Evolutionary conservation across 495 filamentous ascomycete species (phyloP), one percentile per base, ranked within the genome.

Genomic region (Bacidia gigantensis): DNA sequence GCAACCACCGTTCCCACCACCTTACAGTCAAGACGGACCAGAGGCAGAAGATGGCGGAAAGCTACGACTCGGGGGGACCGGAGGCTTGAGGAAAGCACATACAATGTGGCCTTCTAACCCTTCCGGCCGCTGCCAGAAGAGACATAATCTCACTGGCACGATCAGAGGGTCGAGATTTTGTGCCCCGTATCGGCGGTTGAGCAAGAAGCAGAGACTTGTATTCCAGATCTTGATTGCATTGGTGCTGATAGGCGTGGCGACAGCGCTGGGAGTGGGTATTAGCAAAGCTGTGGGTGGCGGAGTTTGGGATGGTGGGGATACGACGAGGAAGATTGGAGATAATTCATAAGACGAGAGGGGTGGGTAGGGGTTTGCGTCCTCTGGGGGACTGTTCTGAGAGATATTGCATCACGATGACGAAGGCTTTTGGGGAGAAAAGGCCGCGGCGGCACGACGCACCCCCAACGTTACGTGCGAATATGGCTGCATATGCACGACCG

Each of bases 221-320:
- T 57, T 74, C 22, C 77, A 82, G 60, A 66, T 74, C 3, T 56
- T 72, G 20, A 69, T 83, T 39, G 78, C 75, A 0, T 53, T 82
- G 17, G 49, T 81, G 20, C 67, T 78, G 2, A 62, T 83, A n/a
- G 81, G 72, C 2, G 67, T 68, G 21, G 79, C 79, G 58, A 73
- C 81, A 12, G 79, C 73, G 1, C 68, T 84, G 42, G 79, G 78
- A 21, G 57, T 84, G 52, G 81, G 81, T 7, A 81, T 84, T 50
- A 77, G 72, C 3, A 72, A 67, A 26, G 77, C 76, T 2, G 79
- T 83, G 1, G 77, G 77, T 26, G 78, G 75, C 9, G 76, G 77
- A 1, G 71, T 76, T 11, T 82, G 77, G 72, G 72, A 63, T 51
- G 63, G 56, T 1, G 14, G 39, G 22, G 60, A 64, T 49, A 55